phyloP scores from a whole-genome alignment of 2,329 filamentous ascomycete genomes.

The Clonostachys sp. region DNA sequence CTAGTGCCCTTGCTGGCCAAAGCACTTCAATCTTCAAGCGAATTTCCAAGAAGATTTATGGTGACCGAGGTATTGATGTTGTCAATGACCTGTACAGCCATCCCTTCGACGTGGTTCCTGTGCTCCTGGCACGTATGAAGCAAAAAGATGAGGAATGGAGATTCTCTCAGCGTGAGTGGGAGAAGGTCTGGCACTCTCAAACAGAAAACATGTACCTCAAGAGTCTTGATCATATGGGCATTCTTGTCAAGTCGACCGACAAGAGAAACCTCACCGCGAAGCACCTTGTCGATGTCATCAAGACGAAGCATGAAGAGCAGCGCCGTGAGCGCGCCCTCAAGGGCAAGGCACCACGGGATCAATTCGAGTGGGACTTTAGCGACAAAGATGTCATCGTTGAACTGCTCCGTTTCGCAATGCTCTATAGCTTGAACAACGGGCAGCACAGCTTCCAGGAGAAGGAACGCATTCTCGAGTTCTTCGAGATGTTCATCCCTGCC shows the following conservation, averaged over 20 bases:
- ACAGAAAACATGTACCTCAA: slow-evolving; percentile 94
- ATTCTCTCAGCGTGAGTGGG: slow-evolving; percentile 94
- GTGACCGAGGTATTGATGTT: slow-evolving; percentile 79
- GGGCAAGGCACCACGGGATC: slow-evolving; percentile 59
- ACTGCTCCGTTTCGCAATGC: slow-evolving; percentile 56
- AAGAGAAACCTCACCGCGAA: slow-evolving; percentile 91
- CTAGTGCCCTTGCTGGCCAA: slow-evolving; percentile 79
- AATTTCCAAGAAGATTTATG: slow-evolving; percentile 96
- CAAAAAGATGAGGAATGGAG: slow-evolving; percentile 98
- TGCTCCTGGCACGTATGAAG: slow-evolving; percentile 84
- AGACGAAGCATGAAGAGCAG: slow-evolving; percentile 89
- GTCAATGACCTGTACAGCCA: slow-evolving; percentile 81
- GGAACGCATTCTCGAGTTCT: slow-evolving; percentile 68
- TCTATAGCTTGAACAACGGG: slow-evolving; percentile 63
- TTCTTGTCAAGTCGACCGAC: slow-evolving; percentile 81
- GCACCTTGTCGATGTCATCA: slow-evolving; percentile 84
- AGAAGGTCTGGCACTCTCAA: slow-evolving; percentile 97
- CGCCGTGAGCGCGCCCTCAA: slow-evolving; percentile 65
- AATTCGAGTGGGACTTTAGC: slow-evolving; percentile 71
- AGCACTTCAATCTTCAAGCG: slow-evolving; percentile 96
- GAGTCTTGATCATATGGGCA: slow-evolving; percentile 94
- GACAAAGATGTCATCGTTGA: slow-evolving; percentile 66
- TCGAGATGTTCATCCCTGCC: slow-evolving; percentile 68
- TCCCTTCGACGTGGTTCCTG: slow-evolving; percentile 82
- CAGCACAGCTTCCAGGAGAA: slow-evolving; percentile 70